Conservation (phyloP, 768 basidiomycete genomes). For the Solioccasus polychromus region DNA sequence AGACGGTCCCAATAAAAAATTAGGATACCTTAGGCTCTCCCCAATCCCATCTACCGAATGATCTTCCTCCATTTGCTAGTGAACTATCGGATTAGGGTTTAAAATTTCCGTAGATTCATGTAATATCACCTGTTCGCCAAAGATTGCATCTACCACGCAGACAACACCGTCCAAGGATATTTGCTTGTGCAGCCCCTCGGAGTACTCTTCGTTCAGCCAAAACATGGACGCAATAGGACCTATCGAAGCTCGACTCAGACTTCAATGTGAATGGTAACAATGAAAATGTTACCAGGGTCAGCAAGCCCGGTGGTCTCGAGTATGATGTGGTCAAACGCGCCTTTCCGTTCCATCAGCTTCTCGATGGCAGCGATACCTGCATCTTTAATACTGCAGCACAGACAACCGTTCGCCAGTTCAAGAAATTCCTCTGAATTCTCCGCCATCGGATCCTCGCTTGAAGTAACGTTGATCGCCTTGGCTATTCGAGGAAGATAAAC, state of each 20-base stretch:
- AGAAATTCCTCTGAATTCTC: slow-evolving; percentile 81
- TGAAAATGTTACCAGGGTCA: slow-evolving; percentile 73
- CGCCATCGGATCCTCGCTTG: slow-evolving; percentile 57
- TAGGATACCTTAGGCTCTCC: slow-evolving; percentile 73
- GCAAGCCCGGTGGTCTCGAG: slow-evolving; percentile 95
- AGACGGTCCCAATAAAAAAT: background rate
- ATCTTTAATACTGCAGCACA: slow-evolving; percentile 99
- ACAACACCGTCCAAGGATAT: slow-evolving; percentile 86
- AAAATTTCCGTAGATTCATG: slow-evolving; percentile 32
- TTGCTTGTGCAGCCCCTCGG: slow-evolving; percentile 62
- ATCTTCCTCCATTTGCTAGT: slow-evolving; percentile 85
- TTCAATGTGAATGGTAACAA: background rate
- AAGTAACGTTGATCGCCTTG: slow-evolving; percentile 80
- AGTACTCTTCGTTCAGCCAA: slow-evolving; percentile 84
- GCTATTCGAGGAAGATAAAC: slow-evolving; percentile 43
- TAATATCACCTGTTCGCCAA: slow-evolving; percentile 55
- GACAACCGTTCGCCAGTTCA: slow-evolving; percentile 91
- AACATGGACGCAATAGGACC: slow-evolving; percentile 87
- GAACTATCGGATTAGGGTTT: slow-evolving; percentile 1
- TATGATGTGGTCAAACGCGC: slow-evolving; percentile 91
- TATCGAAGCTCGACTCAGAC: slow-evolving; percentile 25
- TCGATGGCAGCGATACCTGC: slow-evolving; percentile 91
- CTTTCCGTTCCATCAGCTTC: slow-evolving; percentile 82
- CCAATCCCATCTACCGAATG: slow-evolving; percentile 61
- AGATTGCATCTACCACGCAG: slow-evolving; percentile 88